Conservation (phyloP, 2,329 filamentous ascomycete genomes). For the Cytospora mali region DNA sequence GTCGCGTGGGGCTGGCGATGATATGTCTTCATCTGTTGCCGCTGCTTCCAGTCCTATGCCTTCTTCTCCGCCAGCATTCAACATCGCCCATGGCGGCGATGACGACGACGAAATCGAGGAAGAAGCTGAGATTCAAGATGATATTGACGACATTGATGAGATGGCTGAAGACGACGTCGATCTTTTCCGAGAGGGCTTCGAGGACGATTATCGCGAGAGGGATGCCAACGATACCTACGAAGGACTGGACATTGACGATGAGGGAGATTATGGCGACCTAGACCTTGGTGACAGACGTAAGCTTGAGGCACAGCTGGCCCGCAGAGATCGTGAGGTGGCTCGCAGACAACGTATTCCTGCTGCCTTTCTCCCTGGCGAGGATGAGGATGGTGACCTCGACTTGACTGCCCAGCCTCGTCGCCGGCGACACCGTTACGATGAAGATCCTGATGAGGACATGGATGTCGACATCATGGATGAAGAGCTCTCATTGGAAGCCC, state of each 20-base stretch:
- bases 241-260: conserved; percentile 73
- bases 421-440: conserved; percentile 87
- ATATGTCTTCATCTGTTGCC: conserved; percentile 54
- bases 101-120: conserved; percentile 74
- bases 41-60: conserved; percentile 64
- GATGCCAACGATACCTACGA: conserved; percentile 72
- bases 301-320: conserved; percentile 73
- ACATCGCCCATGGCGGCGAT: conserved; percentile 67
- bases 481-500: conserved; percentile 86
- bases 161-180: conserved; percentile 81
- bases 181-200: conserved; percentile 73
- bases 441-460: conserved; percentile 91
- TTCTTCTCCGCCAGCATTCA: conserved; percentile 66
- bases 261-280: conserved; percentile 72
- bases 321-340: conserved; percentile 72
- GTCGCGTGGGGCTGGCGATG: conserved; percentile 53
- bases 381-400: conserved; percentile 82
- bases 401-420: conserved; percentile 83
- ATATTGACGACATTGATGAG: conserved; percentile 78
- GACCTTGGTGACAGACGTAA: conserved; percentile 67
- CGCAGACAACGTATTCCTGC: conserved; percentile 68
- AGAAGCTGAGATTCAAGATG: conserved; percentile 71
- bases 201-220: conserved; percentile 69
- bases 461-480: conserved; percentile 93
- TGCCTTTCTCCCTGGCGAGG: conserved; percentile 78